Evolutionary conservation across 2,329 filamentous ascomycete genomes (phyloP).

Genomic region (Parasarocladium wereldwijsianum): DNA sequence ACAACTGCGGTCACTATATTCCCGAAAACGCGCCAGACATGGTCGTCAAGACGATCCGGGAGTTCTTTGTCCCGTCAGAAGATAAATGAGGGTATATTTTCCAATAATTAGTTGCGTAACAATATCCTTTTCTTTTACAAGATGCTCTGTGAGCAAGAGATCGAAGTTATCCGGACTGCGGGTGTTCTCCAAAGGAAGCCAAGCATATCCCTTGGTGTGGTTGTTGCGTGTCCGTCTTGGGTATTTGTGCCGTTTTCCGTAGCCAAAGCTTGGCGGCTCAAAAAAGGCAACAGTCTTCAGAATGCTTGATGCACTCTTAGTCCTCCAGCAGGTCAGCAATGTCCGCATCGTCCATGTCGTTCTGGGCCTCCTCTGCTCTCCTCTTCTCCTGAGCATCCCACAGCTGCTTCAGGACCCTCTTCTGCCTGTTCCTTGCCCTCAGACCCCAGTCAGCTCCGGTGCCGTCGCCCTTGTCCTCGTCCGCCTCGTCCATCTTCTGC

Average conservation of each 20-base stretch:
- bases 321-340: constrained; percentile 57
- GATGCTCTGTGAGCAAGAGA: too few species aligned
- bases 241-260: too few species aligned
- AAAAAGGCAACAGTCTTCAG: background rate
- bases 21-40: constrained; percentile 35
- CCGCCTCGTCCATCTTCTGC: constrained; percentile 35
- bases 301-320: too few species aligned
- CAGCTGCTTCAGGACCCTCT: constrained; percentile 49
- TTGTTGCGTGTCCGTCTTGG: too few species aligned
- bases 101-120: too few species aligned
- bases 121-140: too few species aligned
- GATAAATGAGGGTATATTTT: too few species aligned
- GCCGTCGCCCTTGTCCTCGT: constrained; percentile 27
- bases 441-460: constrained; percentile 50
- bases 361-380: constrained; percentile 33
- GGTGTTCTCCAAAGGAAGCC: too few species aligned
- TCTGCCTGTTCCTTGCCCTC: constrained; percentile 54
- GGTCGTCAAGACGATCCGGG: constrained; percentile 23
- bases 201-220: too few species aligned
- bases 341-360: constrained; percentile 56
- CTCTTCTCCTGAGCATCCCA: constrained; percentile 48
- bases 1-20: constrained; percentile 33
- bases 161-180: too few species aligned
- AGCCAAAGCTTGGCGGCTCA: too few species aligned
- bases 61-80: constrained; percentile 18